Base-by-base conservation (phyloP, 805 yeast species). In the Kodamaea nitidulidarum region DNA sequence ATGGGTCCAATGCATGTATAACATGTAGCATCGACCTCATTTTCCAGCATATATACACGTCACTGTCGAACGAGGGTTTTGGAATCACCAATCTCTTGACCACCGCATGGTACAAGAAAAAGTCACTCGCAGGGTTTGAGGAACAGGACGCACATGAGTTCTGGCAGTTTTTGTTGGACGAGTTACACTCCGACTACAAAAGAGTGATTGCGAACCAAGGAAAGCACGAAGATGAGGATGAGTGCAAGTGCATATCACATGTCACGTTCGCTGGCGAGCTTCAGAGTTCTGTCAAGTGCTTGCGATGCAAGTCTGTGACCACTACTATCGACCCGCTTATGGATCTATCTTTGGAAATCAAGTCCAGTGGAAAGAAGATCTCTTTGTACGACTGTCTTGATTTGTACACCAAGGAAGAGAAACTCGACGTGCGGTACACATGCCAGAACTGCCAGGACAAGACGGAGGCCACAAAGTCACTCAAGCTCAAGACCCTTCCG, bases 61-160 rank as follows among this genome's bases (percentile, higher is more conserved):
- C 82, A 2, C 65, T 72, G 12, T 64, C 71, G 21, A 71, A 75
- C 32, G 72, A 78, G 22, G 88, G 95, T 2, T 82, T 66, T 63
- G 97, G 98, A 0, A 83, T 93, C 46, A 81, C 93, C 2, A 76
- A 84, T 36, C 61, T 93, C 34, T 69, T 93, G 36, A 73, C 78
- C n/a, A 86, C 96, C 9, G 82, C 96, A 1, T 88, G 96, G 91
- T 81, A 81, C 51, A 81, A 82, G 34, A 85, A 87, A 50, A 77
- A 84, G 48, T 76, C 88, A 24, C 73, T 93, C 42, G 95, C 97
- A 0, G 99, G 99, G 1, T 90, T 90, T 49, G 84, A 93, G 25
- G 97, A 93, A 61, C 99, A 93, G 61, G 99, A 93, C 58, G 98
- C 98, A 0, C 99, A 93, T 62, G 99, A 93, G 61, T 93, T 91